Conservation (phyloP, 768 basidiomycete genomes). For the Tylopilus plumbeoviolaceoides region DNA sequence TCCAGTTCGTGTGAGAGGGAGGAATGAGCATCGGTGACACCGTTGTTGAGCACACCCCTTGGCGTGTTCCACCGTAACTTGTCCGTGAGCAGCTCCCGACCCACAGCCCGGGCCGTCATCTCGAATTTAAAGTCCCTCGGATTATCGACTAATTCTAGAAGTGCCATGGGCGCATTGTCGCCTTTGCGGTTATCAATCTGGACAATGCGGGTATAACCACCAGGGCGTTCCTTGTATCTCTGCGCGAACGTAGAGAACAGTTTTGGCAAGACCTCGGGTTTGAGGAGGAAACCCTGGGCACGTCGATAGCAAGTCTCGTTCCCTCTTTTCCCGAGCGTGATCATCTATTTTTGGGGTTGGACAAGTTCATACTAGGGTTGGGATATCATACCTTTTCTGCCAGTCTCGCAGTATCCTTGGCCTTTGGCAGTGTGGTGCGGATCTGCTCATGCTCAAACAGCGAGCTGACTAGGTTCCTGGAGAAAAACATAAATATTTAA, state of each 20-base stretch:
- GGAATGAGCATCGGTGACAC: constrained; percentile 41
- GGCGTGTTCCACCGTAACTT: constrained; percentile 45
- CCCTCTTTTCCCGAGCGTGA: constrained; percentile 88
- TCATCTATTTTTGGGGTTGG: constrained; percentile 51
- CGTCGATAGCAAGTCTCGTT: constrained; percentile 62
- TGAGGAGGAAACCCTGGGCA: constrained; percentile 78
- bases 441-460: constrained; percentile 94
- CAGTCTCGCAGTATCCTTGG: constrained; percentile 83
- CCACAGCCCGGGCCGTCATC: constrained; percentile 83
- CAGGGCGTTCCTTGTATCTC: constrained; percentile 78
- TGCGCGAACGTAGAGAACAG: constrained; percentile 75
- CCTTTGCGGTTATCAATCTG: constrained; percentile 86
- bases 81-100: constrained; percentile 71
- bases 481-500: constrained; percentile 5
- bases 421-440: constrained; percentile 93
- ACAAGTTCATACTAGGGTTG: background rate
- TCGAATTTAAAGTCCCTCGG: constrained; percentile 85
- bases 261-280: constrained; percentile 68
- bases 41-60: constrained; percentile 46
- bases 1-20: constrained; percentile 48
- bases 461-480: constrained; percentile 89
- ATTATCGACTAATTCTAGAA: constrained; percentile 94
- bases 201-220: constrained; percentile 94
- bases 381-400: constrained; percentile 74
- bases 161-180: constrained; percentile 90